Percentiles rank a stretch among this genome's conserved stretches.
Evolutionary conservation across 139 green algal species (phyloP).

Genomic region (Coelastrella sp.): DNA sequence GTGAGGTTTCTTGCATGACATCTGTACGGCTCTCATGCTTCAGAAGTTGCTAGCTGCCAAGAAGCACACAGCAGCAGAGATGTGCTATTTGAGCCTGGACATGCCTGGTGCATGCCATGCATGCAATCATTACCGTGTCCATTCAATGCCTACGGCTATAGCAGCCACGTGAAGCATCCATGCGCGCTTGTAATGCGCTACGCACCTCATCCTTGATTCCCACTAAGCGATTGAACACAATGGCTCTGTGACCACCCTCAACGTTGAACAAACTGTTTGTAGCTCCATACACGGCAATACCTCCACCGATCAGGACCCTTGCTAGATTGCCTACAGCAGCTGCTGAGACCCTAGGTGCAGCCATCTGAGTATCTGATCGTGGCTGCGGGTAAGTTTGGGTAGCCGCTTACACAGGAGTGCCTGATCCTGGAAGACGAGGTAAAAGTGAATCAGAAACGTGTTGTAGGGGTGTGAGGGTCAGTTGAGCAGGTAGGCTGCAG

Average conservation of each 20-base stretch:
- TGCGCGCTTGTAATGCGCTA: background rate
- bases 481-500: no score
- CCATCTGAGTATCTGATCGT: constrained; percentile 10
- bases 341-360: constrained; percentile 9
- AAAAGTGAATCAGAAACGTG: no score
- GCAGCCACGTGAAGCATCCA: background rate
- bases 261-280: constrained; percentile 98
- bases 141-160: background rate
- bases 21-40: no score
- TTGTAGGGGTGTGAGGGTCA: no score
- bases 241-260: constrained; percentile 97
- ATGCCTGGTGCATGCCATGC: background rate
- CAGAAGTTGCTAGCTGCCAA: no score
- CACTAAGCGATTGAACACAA: constrained; percentile 97
- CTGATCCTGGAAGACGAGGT: background rate
- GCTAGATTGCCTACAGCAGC: constrained; percentile 30
- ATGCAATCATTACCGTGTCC: background rate
- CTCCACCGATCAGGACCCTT: constrained; percentile 30
- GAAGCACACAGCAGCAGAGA: no score
- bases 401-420: background rate
- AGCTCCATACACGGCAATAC: constrained; percentile 40
- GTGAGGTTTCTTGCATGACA: no score
- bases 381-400: background rate
- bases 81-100: background rate
- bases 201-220: constrained; percentile 94